phyloP scores from a whole-genome alignment of 2,329 filamentous ascomycete species.

The Arthrobotrys musiformis region DNA sequence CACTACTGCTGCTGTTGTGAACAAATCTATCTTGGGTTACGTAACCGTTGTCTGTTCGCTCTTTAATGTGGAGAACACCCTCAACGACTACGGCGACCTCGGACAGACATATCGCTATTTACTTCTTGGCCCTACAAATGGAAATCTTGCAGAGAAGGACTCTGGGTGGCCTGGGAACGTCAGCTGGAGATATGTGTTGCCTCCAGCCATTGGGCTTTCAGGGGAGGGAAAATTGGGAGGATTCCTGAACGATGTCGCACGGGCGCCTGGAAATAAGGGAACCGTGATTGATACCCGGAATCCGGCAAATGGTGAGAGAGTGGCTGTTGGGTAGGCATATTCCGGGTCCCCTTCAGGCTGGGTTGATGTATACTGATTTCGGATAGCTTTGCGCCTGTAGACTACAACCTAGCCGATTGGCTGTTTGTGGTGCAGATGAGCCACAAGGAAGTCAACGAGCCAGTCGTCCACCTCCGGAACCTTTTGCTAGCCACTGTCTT shows the following conservation, averaged over 20 bases:
- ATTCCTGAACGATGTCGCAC: conserved; percentile 26
- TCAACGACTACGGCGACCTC: conserved; percentile 34
- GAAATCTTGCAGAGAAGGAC: conserved; percentile 24
- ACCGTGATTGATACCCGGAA: conserved; percentile 41
- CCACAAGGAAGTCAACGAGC: conserved; percentile 78
- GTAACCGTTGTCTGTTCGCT: conserved; percentile 43
- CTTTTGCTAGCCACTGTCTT: conserved; percentile 88
- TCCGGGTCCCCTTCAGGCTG: not conserved
- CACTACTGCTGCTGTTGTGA: conserved; percentile 38
- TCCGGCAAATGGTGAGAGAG: conserved; percentile 29
- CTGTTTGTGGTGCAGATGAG: conserved; percentile 82
- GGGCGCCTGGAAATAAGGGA: conserved; percentile 5
- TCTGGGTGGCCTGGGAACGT: conserved; percentile 51
- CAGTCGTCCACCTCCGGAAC: conserved; percentile 78
- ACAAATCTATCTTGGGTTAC: conserved; percentile 50
- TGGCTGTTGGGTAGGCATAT: conserved; percentile 41
- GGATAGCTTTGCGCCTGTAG: conserved; percentile 23
- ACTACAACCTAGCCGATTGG: conserved; percentile 75
- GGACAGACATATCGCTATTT: conserved; percentile 45
- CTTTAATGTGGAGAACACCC: conserved; percentile 39
- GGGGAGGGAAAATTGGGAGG: conserved; percentile 44
- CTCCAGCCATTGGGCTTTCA: conserved; percentile 20
- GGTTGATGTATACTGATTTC: not conserved
- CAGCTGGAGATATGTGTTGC: conserved; percentile 51
- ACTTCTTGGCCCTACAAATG: conserved; percentile 28